These are phyloP conservation scores for Akanthomyces dipterigenus DNA, from an alignment of 2,329 filamentous ascomycete genomes.

Conservation along the genomic window DNA sequence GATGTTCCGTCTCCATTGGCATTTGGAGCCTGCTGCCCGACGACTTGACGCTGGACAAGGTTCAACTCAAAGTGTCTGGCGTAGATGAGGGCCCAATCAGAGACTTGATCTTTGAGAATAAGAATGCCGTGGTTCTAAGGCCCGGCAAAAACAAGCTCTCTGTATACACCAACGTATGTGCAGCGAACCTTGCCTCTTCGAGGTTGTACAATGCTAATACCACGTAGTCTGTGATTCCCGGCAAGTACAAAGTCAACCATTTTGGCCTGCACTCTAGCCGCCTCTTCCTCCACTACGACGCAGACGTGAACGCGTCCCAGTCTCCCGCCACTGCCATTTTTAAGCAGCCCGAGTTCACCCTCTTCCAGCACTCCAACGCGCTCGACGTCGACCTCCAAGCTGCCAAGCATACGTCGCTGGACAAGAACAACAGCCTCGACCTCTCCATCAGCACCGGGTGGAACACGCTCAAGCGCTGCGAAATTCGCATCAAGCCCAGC, in stretches of 20 bases:
- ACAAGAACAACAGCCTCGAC: conserved; percentile 71
- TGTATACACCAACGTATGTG: conserved; percentile 30
- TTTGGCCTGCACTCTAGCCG: conserved; percentile 60
- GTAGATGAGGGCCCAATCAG: conserved; percentile 47
- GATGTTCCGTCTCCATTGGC: conserved; percentile 63
- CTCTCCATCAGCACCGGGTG: conserved; percentile 66
- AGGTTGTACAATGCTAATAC: conserved; percentile 21
- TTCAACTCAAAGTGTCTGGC: conserved; percentile 57
- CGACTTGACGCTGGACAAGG: conserved; percentile 57
- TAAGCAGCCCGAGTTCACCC: conserved; percentile 54
- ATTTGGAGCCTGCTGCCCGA: conserved; percentile 69
- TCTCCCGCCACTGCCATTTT: conserved; percentile 46
- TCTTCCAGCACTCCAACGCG: conserved; percentile 64
- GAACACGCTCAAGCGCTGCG: conserved; percentile 58
- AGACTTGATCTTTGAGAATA: conserved; percentile 42
- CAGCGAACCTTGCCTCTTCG: not conserved
- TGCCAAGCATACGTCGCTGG: conserved; percentile 68
- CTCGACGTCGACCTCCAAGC: conserved; percentile 62
- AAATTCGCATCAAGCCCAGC: conserved; percentile 55
- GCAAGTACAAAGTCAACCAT: conserved; percentile 68
- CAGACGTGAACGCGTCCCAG: conserved; percentile 42
- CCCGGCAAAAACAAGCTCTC: conserved; percentile 42
- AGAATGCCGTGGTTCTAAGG: conserved; percentile 26
- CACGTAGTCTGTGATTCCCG: conserved; percentile 55
- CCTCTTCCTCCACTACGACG: conserved; percentile 59